These are phyloP conservation scores for Eimeria sp. DNA, from an alignment of 169 alveolate species.

Conservation along the genomic window DNA sequence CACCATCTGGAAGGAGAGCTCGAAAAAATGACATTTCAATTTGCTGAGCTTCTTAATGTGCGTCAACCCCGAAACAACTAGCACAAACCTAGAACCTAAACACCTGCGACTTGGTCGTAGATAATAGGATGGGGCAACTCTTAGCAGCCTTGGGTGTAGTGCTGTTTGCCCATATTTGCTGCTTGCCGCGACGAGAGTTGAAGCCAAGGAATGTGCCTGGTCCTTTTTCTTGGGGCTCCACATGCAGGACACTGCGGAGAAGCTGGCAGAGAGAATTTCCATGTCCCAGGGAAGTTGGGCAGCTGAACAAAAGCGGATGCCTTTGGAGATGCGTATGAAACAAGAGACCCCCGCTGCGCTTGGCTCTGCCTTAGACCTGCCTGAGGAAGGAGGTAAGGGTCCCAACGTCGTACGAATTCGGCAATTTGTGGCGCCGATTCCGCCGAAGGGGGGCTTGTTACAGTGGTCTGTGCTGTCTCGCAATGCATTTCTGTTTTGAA, in stretches of 20 bases:
- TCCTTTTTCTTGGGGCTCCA: not conserved
- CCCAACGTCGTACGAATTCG: not conserved
- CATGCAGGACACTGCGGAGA: slow-evolving; percentile 47
- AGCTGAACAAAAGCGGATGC: slow-evolving; percentile 52
- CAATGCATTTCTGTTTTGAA: not conserved
- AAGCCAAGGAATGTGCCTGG: not conserved
- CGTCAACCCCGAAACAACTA: no score
- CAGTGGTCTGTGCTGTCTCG: not conserved
- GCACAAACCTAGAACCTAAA: not conserved
- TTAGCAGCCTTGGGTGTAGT: not conserved
- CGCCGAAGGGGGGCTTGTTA: not conserved
- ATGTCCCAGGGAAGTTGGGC: slow-evolving; percentile 72
- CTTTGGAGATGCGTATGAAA: slow-evolving; percentile 42
- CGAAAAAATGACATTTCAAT: slow-evolving; percentile 38
- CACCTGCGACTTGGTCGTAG: not conserved
- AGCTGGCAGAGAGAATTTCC: slow-evolving; percentile 34
- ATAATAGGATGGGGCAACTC: not conserved
- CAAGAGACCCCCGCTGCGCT: not conserved
- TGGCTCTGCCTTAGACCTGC: not conserved
- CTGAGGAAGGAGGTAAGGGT: not conserved
- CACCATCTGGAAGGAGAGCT: slow-evolving; percentile 37
- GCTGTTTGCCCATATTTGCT: not conserved
- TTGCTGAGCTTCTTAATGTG: slow-evolving; percentile 46
- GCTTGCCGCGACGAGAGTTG: not conserved
- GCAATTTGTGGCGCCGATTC: not conserved